Conservation (phyloP, 2,329 filamentous ascomycete genomes). For the Fusarium nygamai region DNA sequence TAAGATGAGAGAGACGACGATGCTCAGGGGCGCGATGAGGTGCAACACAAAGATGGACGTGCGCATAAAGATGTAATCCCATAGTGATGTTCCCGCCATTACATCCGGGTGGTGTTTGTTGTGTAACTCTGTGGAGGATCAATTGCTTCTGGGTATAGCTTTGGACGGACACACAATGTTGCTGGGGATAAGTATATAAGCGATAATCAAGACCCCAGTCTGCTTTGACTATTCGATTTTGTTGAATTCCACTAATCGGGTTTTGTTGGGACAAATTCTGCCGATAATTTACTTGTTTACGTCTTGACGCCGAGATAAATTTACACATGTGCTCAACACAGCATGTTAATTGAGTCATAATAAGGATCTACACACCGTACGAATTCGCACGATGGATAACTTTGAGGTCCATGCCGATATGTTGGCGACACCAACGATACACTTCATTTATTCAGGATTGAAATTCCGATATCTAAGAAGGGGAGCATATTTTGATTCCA, state of each 20-base stretch:
- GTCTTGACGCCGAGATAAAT: neutral
- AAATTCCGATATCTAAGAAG: accelerated
- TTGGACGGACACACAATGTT: neutral
- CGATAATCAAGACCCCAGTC: neutral
- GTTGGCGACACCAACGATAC: neutral
- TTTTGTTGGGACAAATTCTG: conserved; percentile 6
- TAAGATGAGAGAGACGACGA: conserved; percentile 54
- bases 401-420: too few species aligned
- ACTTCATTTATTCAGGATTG: too few species aligned
- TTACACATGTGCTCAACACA: neutral
- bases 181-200: neutral
- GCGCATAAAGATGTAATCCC: conserved; percentile 53
- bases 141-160: neutral
- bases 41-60: conserved; percentile 59
- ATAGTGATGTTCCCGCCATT: conserved; percentile 20
- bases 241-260: neutral
- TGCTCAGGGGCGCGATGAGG: conserved; percentile 59
- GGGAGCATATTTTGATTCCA: accelerated
- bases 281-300: neutral
- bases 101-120: neutral
- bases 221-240: neutral
- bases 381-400: too few species aligned
- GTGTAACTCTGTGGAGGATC: neutral
- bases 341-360: neutral
- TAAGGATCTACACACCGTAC: too few species aligned